Percentiles rank a stretch among this genome's conserved stretches.
phyloP scores from a whole-genome alignment of 192 early-diverging fungal species.

The Ambispora gerdemannii region DNA sequence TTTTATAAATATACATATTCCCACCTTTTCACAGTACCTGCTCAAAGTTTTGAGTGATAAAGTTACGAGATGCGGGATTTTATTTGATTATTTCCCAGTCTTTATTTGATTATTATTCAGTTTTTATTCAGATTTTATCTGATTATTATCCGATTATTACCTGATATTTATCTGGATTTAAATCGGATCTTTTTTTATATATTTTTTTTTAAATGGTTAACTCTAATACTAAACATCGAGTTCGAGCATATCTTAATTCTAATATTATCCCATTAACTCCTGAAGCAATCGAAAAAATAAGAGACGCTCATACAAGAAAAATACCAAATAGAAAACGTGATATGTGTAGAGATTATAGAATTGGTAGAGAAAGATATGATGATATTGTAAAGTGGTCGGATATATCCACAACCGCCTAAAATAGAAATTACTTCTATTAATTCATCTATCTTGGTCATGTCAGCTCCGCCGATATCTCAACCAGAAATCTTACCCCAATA shows the following conservation, averaged over 20 bases:
- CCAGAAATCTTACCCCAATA: too few species aligned
- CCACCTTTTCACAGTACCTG: too few species aligned
- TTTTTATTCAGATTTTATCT: too few species aligned
- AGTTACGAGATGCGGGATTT: too few species aligned
- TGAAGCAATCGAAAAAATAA: neutral
- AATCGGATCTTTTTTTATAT: neutral
- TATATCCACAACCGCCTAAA: too few species aligned
- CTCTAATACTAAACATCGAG: slow-evolving; percentile 1
- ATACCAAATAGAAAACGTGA: neutral
- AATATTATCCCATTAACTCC: neutral
- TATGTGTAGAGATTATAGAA: slow-evolving; percentile 9
- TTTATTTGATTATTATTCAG: too few species aligned
- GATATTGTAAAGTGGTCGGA: slow-evolving; percentile 2
- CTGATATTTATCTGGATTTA: too few species aligned
- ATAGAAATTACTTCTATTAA: too few species aligned
- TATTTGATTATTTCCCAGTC: too few species aligned
- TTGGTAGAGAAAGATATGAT: neutral
- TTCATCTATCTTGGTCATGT: slow-evolving; percentile 12
- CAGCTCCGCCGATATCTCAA: slow-evolving; percentile 14
- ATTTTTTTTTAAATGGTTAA: neutral
- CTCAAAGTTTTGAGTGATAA: too few species aligned
- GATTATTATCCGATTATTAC: too few species aligned
- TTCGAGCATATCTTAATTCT: neutral
- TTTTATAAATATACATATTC: too few species aligned
- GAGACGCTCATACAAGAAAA: neutral